Base-by-base conservation (phyloP, 2,329 filamentous ascomycete genomes). In the Arthrobotrys musiformis region DNA sequence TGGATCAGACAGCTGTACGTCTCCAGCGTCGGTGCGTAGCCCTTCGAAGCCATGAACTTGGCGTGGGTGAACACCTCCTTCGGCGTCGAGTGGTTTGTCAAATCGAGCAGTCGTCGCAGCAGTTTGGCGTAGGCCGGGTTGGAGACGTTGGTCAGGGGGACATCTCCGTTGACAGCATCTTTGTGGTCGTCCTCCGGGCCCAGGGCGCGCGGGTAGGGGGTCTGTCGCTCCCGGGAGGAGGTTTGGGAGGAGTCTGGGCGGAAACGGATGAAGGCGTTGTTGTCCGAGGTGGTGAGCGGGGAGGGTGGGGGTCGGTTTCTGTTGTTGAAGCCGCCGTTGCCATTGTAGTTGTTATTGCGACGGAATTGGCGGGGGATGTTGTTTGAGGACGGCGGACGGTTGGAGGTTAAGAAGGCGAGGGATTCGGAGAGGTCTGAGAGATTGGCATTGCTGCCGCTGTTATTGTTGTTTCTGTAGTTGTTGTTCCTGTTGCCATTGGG, bases 1-100 rank as follows among this genome's bases (percentile, higher is more conserved):
- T 79, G 76, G 28, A 81, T 79, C 2, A 81, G 60, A 17, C 72
- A 66, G n/a, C 73, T 61, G 48, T 79, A 81, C 4, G 79, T 42
- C 37, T 78, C 79, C 37, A 62, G 40, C 58, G 79, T 78, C n/a
- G 77, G 79, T 5, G 72, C 75, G 56, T 52, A 73, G 11, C 74
- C 74, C 26, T 70, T 64, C 13, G 54, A 54, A 7, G 79, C 75
- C 64, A 80, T 75, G 11, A 61, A 48, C 40, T 70, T 75, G 8
- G 79, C 79, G n/a, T 77, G 74, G 4, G 48, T n/a, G 50, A 80
- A 80, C 11, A 80, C 79, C 13, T 69, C 79, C 8, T 58, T 33
- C 4, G 72, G 58, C 1, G 60, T 58, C 13, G 58, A 50, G 33
- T 76, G 24, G 50, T 76, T 70, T n/a, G 72, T 67, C 8, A 76